Base-by-base conservation (phyloP, 2,329 filamentous ascomycete genomes). In the Fusarium compactum region DNA sequence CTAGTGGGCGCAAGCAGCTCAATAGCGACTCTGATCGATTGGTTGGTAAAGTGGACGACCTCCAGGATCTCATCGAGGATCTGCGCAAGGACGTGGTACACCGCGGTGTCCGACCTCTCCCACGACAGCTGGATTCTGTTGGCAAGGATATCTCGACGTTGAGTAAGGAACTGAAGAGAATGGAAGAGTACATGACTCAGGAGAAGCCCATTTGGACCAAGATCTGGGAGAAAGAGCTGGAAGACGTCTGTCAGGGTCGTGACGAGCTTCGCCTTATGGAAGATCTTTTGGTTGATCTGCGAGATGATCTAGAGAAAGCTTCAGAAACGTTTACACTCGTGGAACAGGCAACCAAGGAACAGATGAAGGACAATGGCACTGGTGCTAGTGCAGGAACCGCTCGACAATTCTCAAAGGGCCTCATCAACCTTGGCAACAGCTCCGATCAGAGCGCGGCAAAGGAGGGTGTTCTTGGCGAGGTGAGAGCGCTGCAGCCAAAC, bases 151-250 rank as follows among this genome's bases (percentile, higher is more conserved):
- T 99, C 68, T 90, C 90, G 51, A 82, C 86, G 58, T 90, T 96
- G 32, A 92, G 90, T 51, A 91, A 94, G 77, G 95, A 98, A 77
- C 89, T 99, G 68, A 96, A 93, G 86, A 95, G 93, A 82, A 91
- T 99, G 87, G 93, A 97, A 78, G 95, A 97, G 18, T 97, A 92
- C 83, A 88, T 99, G 82, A 91, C 90, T 74, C 89, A 89, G 48
- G 96, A 99, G 86, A 97, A 97, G 80, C 96, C 96, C 0, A 86
- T 98, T 62, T 99, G 96, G 95, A 98, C 94, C 58, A 98, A 98
- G 88, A 97, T 98, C 70, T 99, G 96, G 96, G 95, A 98, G 87
- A 95, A 97, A 82, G 95, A 98, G 80, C 85, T 99, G 47, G 94
- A 98, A 80, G 91, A 95, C 55, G 95, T 99, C 5, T 98, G 96